These are phyloP conservation scores for Fusarium nisikadoi DNA, from an alignment of 2,329 filamentous ascomycete genomes.

Conservation along the genomic window DNA sequence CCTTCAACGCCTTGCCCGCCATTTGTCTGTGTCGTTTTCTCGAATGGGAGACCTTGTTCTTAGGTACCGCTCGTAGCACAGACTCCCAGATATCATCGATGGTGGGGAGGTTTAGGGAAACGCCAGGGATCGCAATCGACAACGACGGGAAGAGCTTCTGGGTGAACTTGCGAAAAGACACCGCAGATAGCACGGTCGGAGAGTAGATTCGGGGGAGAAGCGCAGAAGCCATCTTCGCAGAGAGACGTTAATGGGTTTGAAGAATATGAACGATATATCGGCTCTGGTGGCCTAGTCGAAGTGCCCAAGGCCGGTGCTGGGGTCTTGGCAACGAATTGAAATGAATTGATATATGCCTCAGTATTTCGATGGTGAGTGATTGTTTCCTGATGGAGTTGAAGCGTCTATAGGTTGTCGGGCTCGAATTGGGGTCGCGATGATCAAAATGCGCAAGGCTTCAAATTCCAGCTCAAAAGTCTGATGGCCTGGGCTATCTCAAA, in stretches of 20 bases:
- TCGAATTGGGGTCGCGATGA: slow-evolving; percentile 33
- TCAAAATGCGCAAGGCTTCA: slow-evolving; percentile 39
- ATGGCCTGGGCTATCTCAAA: slow-evolving; percentile 44
- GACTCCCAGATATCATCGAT: slow-evolving; percentile 91
- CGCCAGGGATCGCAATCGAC: slow-evolving; percentile 68
- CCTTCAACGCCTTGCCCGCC: slow-evolving; percentile 94
- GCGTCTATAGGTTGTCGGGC: slow-evolving; percentile 24
- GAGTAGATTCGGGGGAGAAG: slow-evolving; percentile 67
- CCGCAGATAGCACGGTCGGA: slow-evolving; percentile 53
- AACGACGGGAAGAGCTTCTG: slow-evolving; percentile 63
- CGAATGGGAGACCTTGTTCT: slow-evolving; percentile 98
- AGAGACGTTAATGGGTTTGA: slow-evolving; percentile 7
- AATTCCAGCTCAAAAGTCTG: slow-evolving; percentile 48
- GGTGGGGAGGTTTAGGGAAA: slow-evolving; percentile 65
- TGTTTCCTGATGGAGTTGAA: slow-evolving; percentile 6
- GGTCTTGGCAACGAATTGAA: not conserved
- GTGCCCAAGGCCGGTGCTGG: not conserved
- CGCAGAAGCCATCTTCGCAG: slow-evolving; percentile 59
- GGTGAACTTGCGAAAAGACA: slow-evolving; percentile 59
- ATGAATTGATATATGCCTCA: not conserved
- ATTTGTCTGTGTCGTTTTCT: slow-evolving; percentile 94
- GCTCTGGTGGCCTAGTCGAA: slow-evolving; percentile 15
- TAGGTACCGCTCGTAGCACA: slow-evolving; percentile 90
- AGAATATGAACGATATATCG: slow-evolving; percentile 16
- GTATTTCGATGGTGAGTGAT: slow-evolving; percentile 12